These are phyloP conservation scores for Dictyostelium brefeldianum DNA, from an alignment of 78 protist species.

Conservation along the genomic window DNA sequence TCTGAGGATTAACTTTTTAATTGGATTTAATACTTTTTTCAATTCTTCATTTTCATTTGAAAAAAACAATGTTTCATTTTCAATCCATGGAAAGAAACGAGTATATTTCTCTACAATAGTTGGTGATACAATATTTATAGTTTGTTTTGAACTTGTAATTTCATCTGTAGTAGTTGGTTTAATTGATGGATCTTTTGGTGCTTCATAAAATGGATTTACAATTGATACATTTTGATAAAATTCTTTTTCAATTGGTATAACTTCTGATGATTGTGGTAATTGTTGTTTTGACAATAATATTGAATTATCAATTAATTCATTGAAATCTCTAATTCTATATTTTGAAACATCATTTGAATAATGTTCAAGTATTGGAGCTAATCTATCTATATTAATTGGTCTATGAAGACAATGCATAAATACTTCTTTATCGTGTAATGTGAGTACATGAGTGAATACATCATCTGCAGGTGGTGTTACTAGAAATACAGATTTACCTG, in stretches of 20 bases:
- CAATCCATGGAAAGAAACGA: slow-evolving; percentile 49
- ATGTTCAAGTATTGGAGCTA: slow-evolving; percentile 22
- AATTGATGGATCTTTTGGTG: background rate
- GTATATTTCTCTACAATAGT: slow-evolving; percentile 56
- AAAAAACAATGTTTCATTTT: slow-evolving; percentile 39
- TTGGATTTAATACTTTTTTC: slow-evolving; percentile 3
- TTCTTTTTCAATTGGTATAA: background rate
- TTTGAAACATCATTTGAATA: slow-evolving; percentile 31
- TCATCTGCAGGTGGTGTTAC: slow-evolving; percentile 17
- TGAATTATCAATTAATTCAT: slow-evolving; percentile 23
- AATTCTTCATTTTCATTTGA: slow-evolving; percentile 35
- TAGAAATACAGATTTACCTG: slow-evolving; percentile 52
- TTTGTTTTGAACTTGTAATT: background rate
- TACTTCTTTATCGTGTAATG: slow-evolving; percentile 38
- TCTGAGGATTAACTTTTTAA: slow-evolving; percentile 16
- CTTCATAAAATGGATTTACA: slow-evolving; percentile 45
- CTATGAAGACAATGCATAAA: slow-evolving; percentile 50
- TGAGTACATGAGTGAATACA: slow-evolving; percentile 29
- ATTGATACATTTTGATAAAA: background rate
- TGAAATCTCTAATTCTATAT: slow-evolving; percentile 28
- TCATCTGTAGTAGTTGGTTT: background rate
- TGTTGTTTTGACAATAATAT: background rate
- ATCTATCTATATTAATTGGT: slow-evolving; percentile 27
- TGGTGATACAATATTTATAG: background rate
- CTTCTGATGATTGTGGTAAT: background rate